Percentiles rank a stretch among this genome's conserved stretches.
Conservation (phyloP, 108 stramenopile genomes). For the Hondaea fermentalgiana region DNA sequence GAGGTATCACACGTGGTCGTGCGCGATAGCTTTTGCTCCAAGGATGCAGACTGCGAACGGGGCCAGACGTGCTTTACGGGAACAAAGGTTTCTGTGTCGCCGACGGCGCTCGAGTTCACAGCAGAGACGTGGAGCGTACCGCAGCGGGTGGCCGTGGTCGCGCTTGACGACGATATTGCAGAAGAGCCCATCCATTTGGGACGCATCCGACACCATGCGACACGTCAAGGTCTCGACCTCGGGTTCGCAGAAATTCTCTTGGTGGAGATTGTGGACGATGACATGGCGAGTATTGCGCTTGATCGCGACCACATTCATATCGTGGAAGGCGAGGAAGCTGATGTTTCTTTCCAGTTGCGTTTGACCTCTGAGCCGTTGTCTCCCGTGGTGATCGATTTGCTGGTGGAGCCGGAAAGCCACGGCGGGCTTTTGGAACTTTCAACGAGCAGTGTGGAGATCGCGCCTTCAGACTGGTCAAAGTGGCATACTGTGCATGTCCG, state of each 20-base stretch:
- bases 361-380: neutral
- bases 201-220: neutral
- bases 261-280: neutral
- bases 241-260: neutral
- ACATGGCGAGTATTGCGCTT: neutral
- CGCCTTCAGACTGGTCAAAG: neutral
- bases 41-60: neutral
- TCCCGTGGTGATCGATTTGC: neutral
- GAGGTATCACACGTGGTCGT: neutral
- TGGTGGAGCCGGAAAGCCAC: neutral
- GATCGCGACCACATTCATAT: neutral
- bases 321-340: neutral
- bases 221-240: neutral
- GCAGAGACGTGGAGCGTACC: neutral
- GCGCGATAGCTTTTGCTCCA: neutral
- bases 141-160: neutral
- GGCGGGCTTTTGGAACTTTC: neutral
- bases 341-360: neutral
- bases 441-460: neutral
- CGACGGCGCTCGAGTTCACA: neutral
- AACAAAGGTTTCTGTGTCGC: neutral
- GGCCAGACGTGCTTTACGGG: neutral
- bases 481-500: neutral
- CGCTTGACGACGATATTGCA: neutral
- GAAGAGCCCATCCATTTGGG: constrained; percentile 3